phyloP scores from a whole-genome alignment of 805 yeast genomes.

The Ogataea paraovalis region DNA sequence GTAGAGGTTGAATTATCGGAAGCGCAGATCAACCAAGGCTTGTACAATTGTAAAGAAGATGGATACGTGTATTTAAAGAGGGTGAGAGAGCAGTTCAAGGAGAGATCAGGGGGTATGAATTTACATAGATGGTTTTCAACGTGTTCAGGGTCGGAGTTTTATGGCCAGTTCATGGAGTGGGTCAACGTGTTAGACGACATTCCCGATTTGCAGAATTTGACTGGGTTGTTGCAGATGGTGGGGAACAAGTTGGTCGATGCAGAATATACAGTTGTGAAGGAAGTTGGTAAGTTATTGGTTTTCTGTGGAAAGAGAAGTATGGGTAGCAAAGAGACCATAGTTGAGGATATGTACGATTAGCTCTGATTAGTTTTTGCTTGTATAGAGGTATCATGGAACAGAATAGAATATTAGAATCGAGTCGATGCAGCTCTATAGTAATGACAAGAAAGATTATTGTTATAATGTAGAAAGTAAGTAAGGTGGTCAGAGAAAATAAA shows the following conservation, averaged over 20 bases:
- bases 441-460: not conserved
- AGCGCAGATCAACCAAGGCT: constrained; percentile 7
- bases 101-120: constrained; percentile 28
- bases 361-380: too few relatives aligned
- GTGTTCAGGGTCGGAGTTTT: constrained; percentile 34
- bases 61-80: constrained; percentile 50
- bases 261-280: constrained; percentile 56
- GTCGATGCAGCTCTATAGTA: too few relatives aligned
- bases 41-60: constrained; percentile 33
- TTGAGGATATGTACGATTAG: constrained; percentile 47
- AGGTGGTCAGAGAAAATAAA: not conserved
- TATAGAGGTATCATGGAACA: too few relatives aligned
- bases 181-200: constrained; percentile 38
- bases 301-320: constrained; percentile 53
- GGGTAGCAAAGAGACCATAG: constrained; percentile 43
- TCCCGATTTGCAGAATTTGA: constrained; percentile 42
- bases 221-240: constrained; percentile 51
- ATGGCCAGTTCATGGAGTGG: constrained; percentile 38
- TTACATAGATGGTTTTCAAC: constrained; percentile 33
- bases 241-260: constrained; percentile 37
- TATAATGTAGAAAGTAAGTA: not conserved
- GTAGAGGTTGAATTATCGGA: constrained; percentile 35
- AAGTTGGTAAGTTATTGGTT: constrained; percentile 47
- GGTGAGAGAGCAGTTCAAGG: constrained; percentile 39
- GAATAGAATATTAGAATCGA: too few relatives aligned